Evolutionary conservation across 305 asterid species (phyloP).

Genomic region (Solanum hybrid): DNA sequence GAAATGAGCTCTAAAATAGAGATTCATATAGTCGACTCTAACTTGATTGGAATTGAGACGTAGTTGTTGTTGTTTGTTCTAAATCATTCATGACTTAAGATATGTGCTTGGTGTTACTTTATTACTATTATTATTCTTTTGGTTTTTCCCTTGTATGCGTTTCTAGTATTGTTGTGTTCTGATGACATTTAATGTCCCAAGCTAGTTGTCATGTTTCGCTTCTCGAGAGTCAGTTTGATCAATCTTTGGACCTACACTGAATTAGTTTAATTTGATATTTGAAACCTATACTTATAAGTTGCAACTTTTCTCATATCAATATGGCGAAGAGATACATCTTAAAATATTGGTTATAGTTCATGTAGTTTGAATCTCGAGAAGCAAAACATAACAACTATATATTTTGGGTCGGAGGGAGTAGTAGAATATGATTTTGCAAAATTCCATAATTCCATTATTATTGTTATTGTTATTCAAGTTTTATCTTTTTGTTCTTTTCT

Average conservation of each 20-base stretch:
- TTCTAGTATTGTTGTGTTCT: neutral
- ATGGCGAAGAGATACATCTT: neutral
- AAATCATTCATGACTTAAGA: neutral
- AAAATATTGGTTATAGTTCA: neutral
- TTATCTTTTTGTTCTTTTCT: neutral
- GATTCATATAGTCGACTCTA: neutral
- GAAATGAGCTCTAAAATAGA: neutral
- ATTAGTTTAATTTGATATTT: neutral
- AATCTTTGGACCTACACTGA: neutral
- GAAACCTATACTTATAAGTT: neutral
- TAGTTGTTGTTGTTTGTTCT: neutral
- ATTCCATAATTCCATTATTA: neutral
- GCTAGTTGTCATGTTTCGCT: neutral
- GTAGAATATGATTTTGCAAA: neutral
- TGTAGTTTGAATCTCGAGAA: neutral
- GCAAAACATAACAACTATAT: neutral
- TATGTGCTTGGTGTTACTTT: neutral
- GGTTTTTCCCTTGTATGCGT: neutral
- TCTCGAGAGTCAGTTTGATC: neutral
- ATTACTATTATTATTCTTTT: neutral
- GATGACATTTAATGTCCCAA: neutral
- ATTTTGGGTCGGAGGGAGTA: neutral
- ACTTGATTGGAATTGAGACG: neutral
- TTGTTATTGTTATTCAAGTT: neutral
- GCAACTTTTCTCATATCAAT: neutral